Conservation (phyloP, 148 eudicot species). For the Vaccinium myrtillus region DNA sequence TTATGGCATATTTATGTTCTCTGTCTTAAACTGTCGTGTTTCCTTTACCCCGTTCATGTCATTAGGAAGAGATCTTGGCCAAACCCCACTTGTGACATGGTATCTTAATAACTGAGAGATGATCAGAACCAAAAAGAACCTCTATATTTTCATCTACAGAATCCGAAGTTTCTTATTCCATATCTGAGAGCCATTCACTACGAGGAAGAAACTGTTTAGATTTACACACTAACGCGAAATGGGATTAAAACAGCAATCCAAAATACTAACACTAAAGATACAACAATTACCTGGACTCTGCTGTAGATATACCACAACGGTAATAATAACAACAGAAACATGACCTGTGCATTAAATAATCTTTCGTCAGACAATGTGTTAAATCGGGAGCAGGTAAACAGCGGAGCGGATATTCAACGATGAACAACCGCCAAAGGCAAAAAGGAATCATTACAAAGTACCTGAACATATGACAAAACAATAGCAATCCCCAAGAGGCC, state of each 20-base stretch:
- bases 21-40: not conserved
- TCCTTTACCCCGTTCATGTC: not conserved
- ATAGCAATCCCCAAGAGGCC: constrained; percentile 80
- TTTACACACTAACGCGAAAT: not conserved
- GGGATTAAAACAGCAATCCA: not conserved
- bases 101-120: not conserved
- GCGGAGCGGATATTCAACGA: not conserved
- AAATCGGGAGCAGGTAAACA: not conserved
- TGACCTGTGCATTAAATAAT: constrained; percentile 44
- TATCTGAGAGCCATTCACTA: not conserved
- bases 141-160: not conserved
- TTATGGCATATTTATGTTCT: not conserved
- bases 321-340: constrained; percentile 68
- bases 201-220: not conserved
- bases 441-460: constrained; percentile 20
- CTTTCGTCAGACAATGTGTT: not conserved
- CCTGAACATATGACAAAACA: constrained; percentile 88
- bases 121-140: not conserved
- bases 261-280: not conserved
- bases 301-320: constrained; percentile 92
- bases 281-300: constrained; percentile 62
- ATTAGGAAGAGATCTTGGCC: not conserved
- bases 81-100: not conserved
- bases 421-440: not conserved
- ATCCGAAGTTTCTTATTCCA: not conserved